A percentile compares a stretch with the other conserved stretches of the same genome.
Evolutionary conservation across 1,284 basidiomycete genomes (phyloP).

Genomic region (Apiotrichum porosum): DNA sequence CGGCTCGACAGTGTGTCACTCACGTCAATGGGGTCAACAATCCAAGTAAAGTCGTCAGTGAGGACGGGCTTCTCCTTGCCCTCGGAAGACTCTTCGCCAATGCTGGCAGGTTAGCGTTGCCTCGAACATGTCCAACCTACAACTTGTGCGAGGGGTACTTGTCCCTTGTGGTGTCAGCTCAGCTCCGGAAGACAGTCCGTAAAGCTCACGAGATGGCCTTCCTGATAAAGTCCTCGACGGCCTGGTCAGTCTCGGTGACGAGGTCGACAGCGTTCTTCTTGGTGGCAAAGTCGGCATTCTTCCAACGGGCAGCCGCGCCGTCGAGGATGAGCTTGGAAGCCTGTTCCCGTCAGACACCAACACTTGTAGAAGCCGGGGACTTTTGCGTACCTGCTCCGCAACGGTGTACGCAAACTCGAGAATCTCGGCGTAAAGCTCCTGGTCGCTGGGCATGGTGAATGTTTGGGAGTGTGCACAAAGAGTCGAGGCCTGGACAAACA

Average conservation of each 20-base stretch:
- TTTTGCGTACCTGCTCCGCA: conserved; percentile 20
- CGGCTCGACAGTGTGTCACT: conserved; percentile 7
- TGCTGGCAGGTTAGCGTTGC: conserved; percentile 41
- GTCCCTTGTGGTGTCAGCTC: too few relatives aligned
- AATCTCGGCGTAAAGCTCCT: conserved; percentile 21
- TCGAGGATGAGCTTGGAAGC: conserved; percentile 22
- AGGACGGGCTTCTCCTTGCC: conserved; percentile 56
- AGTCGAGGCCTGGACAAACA: too few relatives aligned
- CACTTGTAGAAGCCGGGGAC: neutral
- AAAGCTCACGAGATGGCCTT: conserved; percentile 63
- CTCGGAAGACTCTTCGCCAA: conserved; percentile 83
- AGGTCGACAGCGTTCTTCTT: conserved; percentile 59
- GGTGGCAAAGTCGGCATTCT: conserved; percentile 15
- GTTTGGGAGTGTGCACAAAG: too few relatives aligned
- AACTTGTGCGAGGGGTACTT: conserved; percentile 76
- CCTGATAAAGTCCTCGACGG: conserved; percentile 81
- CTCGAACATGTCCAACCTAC: conserved; percentile 25
- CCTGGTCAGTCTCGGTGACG: conserved; percentile 91
- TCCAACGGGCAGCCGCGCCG: conserved; percentile 31
- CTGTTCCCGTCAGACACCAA: too few relatives aligned
- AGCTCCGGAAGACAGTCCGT: too few relatives aligned
- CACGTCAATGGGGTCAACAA: conserved; percentile 47
- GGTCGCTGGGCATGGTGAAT: conserved; percentile 1
- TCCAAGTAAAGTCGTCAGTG: conserved; percentile 60
- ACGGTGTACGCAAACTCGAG: conserved; percentile 21